Base-by-base conservation (phyloP, 192 early-diverging fungal species). In the Umbelopsis vinacea region DNA sequence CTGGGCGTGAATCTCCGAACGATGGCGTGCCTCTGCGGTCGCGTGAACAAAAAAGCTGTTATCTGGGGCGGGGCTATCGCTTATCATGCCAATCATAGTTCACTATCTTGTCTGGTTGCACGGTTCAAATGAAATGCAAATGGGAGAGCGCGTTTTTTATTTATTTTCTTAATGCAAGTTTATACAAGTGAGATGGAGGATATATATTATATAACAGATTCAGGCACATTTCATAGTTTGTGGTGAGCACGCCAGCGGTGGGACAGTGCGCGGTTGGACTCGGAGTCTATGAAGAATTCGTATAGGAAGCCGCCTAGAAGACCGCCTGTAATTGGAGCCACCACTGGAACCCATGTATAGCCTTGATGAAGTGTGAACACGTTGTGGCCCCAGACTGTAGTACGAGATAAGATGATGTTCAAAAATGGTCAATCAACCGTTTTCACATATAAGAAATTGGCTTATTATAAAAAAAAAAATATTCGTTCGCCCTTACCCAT, bases 331-430 rank as follows among this genome's bases (percentile, higher is more conserved):
- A 92, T 74, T 37, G 92, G 92, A 66, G 89, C 89, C 52, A 90
- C 81, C 11, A 87, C 74, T 14, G 92, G 92, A 35, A 94, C 86
- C 83, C 88, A 90, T 71, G 88, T 89, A 75, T 94, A 94, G 81
- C 89, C 86, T 52, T 87, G 76, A 73, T 82, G 79, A 21, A 79
- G 81, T 19, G 87, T 82, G 79, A 94, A 94, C 23, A 87, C 88
- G 26, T 84, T 81, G 40, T 72, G 68, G 26, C 92, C 91, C 80
- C 90, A 94, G 7, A 88, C 89, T 37, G 24, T 37, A n/a, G 48
- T 21, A 50, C 15, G 1, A 50, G 48, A 50, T 50, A 50, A 50
- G 48, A 50, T 50, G 15, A 17, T 50, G 48, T 15, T 29, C 26
- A 63, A 29, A 35, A 63, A 29, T 29, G 17, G 17, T 37, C 57